phyloP scores from a whole-genome alignment of 345 rosid species.

The Alliaria petiolata region DNA sequence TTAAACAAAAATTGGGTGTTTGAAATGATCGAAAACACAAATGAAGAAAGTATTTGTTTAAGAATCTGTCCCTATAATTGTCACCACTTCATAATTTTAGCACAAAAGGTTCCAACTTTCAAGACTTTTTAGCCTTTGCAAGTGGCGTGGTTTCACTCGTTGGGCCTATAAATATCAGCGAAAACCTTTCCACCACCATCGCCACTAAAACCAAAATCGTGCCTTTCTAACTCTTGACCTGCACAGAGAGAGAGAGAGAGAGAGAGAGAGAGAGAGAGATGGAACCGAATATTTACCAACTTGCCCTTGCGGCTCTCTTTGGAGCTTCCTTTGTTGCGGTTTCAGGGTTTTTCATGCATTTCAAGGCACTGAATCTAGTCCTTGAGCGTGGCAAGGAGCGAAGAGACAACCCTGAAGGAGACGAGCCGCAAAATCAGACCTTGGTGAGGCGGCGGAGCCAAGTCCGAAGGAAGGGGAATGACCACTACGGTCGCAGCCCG shows the following conservation, averaged over 20 bases:
- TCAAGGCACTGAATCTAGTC: conserved; percentile 83
- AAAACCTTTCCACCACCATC: conserved; percentile 11
- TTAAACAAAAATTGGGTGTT: too few relatives aligned
- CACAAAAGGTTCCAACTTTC: background rate
- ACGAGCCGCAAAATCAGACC: conserved; percentile 39
- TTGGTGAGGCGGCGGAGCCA: conserved; percentile 41
- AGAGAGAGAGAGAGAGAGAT: too few relatives aligned
- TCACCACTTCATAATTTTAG: background rate
- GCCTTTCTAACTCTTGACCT: conserved; percentile 4
- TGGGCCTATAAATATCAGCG: conserved; percentile 33
- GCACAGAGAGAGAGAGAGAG: too few relatives aligned
- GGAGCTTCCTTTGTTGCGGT: conserved; percentile 96
- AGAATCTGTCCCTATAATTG: background rate
- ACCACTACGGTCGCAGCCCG: conserved; percentile 57
- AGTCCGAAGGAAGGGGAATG: conserved; percentile 45
- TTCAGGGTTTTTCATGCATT: conserved; percentile 88
- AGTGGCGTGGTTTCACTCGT: conserved; percentile 17
- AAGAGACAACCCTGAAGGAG: conserved; percentile 46
- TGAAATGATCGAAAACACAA: conserved; percentile 11
- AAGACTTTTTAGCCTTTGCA: conserved; percentile 20
- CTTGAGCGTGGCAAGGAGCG: conserved; percentile 82
- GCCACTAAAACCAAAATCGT: conserved; percentile 21
- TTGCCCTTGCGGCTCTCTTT: conserved; percentile 95
- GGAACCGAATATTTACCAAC: conserved; percentile 76
- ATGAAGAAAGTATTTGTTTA: background rate